A percentile compares a stretch with the other conserved stretches of the same genome.
Conservation (phyloP, 352 stramenopile species). For the Phytophthora tentaculata region DNA sequence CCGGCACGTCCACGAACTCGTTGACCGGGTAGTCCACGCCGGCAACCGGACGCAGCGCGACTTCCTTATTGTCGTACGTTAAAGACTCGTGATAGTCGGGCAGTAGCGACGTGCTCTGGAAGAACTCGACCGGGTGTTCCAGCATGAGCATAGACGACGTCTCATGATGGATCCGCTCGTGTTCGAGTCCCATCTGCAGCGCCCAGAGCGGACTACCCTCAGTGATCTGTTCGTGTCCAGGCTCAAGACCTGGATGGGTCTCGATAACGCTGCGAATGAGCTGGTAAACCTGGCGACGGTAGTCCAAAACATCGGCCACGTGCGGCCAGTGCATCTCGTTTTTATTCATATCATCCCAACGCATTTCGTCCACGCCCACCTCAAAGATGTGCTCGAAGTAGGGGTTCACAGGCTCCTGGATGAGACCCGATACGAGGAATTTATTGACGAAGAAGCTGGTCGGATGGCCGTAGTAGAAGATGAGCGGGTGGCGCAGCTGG, state of each 20-base stretch:
- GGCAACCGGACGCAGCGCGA: slow-evolving; percentile 64
- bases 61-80: slow-evolving; percentile 31
- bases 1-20: slow-evolving; percentile 82
- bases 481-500: slow-evolving; percentile 95
- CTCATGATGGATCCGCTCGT: slow-evolving; percentile 98
- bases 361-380: slow-evolving; percentile 98
- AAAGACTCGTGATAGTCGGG: slow-evolving; percentile 79
- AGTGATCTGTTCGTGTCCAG: slow-evolving; percentile 79
- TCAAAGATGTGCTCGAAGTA: slow-evolving; percentile 97
- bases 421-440: slow-evolving; percentile 91
- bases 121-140: slow-evolving; percentile 91
- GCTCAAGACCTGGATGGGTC: slow-evolving; percentile 86
- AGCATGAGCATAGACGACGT: slow-evolving; percentile 96
- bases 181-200: slow-evolving; percentile 95
- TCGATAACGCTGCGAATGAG: slow-evolving; percentile 88
- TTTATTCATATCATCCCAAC: slow-evolving; percentile 98
- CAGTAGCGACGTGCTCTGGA: slow-evolving; percentile 85
- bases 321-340: slow-evolving; percentile 95
- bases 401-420: slow-evolving; percentile 88
- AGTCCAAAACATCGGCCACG: slow-evolving; percentile 91
- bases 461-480: slow-evolving; percentile 99
- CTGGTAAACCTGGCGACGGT: slow-evolving; percentile 93
- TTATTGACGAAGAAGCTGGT: slow-evolving; percentile 98
- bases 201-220: slow-evolving; percentile 92
- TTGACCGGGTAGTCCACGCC: slow-evolving; percentile 92